Percentiles rank a stretch among this genome's conserved stretches.
These are phyloP conservation scores for Lyophyllum shimeji DNA, from an alignment of 768 basidiomycete genomes.

Conservation along the genomic window DNA sequence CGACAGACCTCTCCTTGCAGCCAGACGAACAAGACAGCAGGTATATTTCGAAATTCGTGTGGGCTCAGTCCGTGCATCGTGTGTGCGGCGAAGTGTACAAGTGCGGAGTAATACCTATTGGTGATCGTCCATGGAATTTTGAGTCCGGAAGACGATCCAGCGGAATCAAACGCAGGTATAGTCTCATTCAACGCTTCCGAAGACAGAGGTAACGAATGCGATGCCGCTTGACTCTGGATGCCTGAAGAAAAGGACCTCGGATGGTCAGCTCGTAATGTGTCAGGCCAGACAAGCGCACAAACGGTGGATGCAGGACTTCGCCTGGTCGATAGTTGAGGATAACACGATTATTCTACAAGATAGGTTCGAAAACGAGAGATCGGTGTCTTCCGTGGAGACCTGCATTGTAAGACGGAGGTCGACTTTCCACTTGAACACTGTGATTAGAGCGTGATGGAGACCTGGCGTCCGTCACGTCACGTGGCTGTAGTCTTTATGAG, in stretches of 20 bases:
- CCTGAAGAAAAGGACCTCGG: constrained; percentile 1
- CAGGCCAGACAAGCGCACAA: not conserved
- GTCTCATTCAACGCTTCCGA: not conserved
- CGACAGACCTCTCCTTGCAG: constrained; percentile 58
- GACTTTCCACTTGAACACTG: not conserved
- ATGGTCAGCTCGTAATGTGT: not conserved
- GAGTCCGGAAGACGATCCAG: constrained; percentile 18
- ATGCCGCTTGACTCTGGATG: constrained; percentile 6
- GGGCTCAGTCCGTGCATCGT: constrained; percentile 43
- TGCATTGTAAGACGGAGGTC: not conserved
- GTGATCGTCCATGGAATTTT: constrained; percentile 70
- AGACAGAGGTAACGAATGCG: not conserved
- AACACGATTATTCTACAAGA: constrained; percentile 34
- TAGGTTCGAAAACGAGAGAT: constrained; percentile 8
- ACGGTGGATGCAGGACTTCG: constrained; percentile 24
- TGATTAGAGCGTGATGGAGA: not conserved
- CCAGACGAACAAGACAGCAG: constrained; percentile 79
- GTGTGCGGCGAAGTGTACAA: constrained; percentile 64
- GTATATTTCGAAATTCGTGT: constrained; percentile 44
- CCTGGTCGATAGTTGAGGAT: constrained; percentile 23
- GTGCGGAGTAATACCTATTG: constrained; percentile 82
- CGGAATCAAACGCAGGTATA: not conserved
- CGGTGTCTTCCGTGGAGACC: not conserved
- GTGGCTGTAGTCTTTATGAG: not conserved
- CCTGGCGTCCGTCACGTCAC: not conserved